phyloP scores from a whole-genome alignment of 352 stramenopile species.

The Phytopythium oedochilum region DNA sequence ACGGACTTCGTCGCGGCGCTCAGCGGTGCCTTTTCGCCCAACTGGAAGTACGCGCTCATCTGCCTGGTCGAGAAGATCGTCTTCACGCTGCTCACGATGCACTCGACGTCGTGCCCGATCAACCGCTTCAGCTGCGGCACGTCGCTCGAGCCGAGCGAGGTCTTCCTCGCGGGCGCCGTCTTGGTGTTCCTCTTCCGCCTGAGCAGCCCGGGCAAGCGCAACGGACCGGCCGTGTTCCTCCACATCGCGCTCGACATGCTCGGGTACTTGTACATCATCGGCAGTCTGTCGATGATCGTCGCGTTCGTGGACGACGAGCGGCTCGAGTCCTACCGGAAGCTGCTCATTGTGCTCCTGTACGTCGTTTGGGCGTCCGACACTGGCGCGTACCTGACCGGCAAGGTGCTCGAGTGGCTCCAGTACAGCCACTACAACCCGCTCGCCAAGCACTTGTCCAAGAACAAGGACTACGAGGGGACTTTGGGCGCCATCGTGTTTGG shows the following conservation, averaged over 20 bases:
- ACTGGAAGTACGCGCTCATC: conserved; percentile 63
- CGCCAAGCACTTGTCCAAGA: conserved; percentile 89
- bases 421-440: conserved; percentile 80
- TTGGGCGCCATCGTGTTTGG: conserved; percentile 74
- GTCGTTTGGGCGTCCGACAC: conserved; percentile 87
- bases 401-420: conserved; percentile 77
- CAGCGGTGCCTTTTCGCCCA: conserved; percentile 50
- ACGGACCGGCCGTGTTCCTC: conserved; percentile 18
- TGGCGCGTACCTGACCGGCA: conserved; percentile 92
- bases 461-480: conserved; percentile 96
- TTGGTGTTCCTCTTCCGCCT: conserved; percentile 56
- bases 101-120: conserved; percentile 60
- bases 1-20: conserved; percentile 57
- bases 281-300: conserved; percentile 52
- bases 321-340: neutral
- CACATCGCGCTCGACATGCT: conserved; percentile 60
- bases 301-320: conserved; percentile 62
- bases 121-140: conserved; percentile 66
- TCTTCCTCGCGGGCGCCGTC: conserved; percentile 47
- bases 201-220: conserved; percentile 16
- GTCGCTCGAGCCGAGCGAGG: conserved; percentile 37
- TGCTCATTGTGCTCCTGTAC: conserved; percentile 50
- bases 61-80: conserved; percentile 63
- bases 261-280: conserved; percentile 69
- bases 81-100: conserved; percentile 62